Base-by-base conservation (phyloP, 2,329 filamentous ascomycete species). In the Botrytis galanthina region DNA sequence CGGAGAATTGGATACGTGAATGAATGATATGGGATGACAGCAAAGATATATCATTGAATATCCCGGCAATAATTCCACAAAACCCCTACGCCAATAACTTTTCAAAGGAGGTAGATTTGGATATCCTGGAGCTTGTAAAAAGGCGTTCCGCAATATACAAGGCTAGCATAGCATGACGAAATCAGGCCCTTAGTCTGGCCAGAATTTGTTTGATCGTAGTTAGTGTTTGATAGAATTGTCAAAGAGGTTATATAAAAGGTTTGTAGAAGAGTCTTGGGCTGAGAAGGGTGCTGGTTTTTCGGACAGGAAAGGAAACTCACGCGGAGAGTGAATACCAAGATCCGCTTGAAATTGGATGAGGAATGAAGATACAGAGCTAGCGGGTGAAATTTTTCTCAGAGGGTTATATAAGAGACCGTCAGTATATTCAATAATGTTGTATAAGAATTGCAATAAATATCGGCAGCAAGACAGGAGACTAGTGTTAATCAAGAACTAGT, bases 341-440 rank as follows among this genome's bases (percentile, higher is more conserved):
- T 9, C 2, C 0, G 6, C 26, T 29, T 14, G 12, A 54, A 0
- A 3, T 20, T 4, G 7, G 7, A 4, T 20, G 5, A 20, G 10
- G 3, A 20, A 10, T 18, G 14, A 32, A 59, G 29, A 59, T 18
- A 29, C 1, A 16, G n/a, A 16, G n/a, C 5, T 29, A 32, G 14
- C n/a, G 12, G n/a, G n/a, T n/a, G n/a, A n/a, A n/a, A n/a, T n/a
- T n/a, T n/a, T n/a, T n/a, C n/a, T n/a, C n/a, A n/a, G 29, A 57
- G 16, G 16, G 14, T 3, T 32, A 59, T 32, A 59, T 59, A 59
- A 59, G 8, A 20, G 2, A 20, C 14, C 8, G 29, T 20, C 7
- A 18, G 4, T 4, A 0, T 20, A 3, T 29, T 9, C 7, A 32
- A 9, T 1, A n/a, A 10, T 7, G 10, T 16, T 59, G 6, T 59